phyloP scores from a whole-genome alignment of 164 flowering plant genomes.

The Magnolia changhungtana region DNA sequence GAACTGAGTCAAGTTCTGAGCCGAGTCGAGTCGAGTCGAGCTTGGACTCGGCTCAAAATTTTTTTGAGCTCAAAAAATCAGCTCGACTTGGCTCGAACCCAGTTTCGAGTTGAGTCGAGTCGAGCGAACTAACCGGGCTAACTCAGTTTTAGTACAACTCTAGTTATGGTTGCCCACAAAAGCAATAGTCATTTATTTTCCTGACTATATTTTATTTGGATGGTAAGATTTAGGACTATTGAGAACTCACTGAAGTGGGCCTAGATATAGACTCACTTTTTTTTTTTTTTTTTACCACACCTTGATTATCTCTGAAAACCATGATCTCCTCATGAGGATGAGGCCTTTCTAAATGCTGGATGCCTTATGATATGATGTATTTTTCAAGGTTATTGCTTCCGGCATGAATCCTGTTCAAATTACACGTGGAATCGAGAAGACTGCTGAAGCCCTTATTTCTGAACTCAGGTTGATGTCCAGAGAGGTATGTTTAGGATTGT shows the following conservation, averaged over 20 bases:
- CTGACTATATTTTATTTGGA: background rate
- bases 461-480: conserved; percentile 79
- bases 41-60: no score
- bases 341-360: background rate
- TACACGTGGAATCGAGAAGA: conserved; percentile 78
- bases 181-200: background rate
- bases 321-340: background rate
- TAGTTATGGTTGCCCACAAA: background rate
- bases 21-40: no score
- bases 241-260: background rate
- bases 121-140: no score
- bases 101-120: no score
- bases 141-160: background rate
- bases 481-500: conserved; percentile 42
- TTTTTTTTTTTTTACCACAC: no score
- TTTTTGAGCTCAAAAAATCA: no score
- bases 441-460: conserved; percentile 70
- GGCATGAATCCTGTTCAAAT: conserved; percentile 81
- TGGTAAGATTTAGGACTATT: background rate
- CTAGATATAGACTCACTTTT: no score
- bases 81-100: no score
- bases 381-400: conserved; percentile 62
- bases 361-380: background rate
- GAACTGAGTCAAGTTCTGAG: no score
- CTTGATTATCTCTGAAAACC: background rate